Evolutionary conservation across 148 eudicot genomes (phyloP).

Genomic region (Simmondsia chinensis): DNA sequence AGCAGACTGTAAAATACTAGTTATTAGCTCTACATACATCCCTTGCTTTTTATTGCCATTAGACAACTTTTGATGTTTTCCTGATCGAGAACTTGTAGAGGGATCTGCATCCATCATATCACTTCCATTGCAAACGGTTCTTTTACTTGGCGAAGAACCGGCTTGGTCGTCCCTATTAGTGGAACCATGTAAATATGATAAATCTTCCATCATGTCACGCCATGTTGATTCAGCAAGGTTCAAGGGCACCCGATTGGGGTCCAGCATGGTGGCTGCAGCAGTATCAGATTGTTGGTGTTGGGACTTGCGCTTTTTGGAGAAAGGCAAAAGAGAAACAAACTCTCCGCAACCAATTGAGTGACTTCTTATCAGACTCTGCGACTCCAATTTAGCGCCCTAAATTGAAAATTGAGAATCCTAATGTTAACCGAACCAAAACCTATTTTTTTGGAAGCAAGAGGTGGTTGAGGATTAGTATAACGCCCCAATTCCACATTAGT

Average conservation of each 20-base stretch:
- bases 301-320: conserved; percentile 39
- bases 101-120: neutral
- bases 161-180: conserved; percentile 14
- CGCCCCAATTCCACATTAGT: no score
- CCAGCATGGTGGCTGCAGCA: conserved; percentile 11
- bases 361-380: conserved; percentile 39
- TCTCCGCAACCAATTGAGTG: conserved; percentile 30
- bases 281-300: conserved; percentile 22
- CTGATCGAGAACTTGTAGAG: conserved; percentile 4
- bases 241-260: conserved; percentile 15
- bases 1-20: conserved; percentile 25
- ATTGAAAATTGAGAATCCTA: conserved; percentile 7
- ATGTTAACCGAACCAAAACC: no score
- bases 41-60: conserved; percentile 16
- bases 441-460: no score
- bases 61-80: conserved; percentile 28
- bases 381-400: conserved; percentile 42
- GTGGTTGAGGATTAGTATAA: no score
- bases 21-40: conserved; percentile 23
- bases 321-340: conserved; percentile 69
- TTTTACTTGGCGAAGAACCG: conserved; percentile 7
- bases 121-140: conserved; percentile 5
- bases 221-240: conserved; percentile 45
- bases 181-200: conserved; percentile 29
- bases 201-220: conserved; percentile 64